Evolutionary conservation across 352 stramenopile genomes (phyloP).

Genomic region (Thalassiosira mediterranea): DNA sequence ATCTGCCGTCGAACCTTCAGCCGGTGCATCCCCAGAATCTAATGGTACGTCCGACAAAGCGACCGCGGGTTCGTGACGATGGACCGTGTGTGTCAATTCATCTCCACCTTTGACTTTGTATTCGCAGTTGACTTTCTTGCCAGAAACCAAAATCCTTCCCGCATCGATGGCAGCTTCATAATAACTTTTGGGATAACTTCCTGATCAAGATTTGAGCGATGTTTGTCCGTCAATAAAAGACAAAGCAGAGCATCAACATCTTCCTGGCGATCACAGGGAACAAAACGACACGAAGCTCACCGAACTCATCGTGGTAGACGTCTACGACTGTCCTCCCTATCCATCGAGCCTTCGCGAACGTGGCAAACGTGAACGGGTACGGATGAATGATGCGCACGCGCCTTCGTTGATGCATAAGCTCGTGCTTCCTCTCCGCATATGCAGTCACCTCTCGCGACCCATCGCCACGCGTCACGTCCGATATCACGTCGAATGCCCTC

Average conservation of each 20-base stretch:
- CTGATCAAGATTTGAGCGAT: too few species aligned
- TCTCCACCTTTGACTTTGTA: constrained; percentile 92
- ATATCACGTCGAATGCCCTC: constrained; percentile 35
- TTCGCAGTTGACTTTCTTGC: constrained; percentile 83
- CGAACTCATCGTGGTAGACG: constrained; percentile 86
- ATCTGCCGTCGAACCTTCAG: constrained; percentile 27
- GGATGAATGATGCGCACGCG: constrained; percentile 78
- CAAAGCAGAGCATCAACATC: neutral
- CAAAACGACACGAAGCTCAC: constrained; percentile 12
- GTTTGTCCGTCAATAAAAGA: too few species aligned
- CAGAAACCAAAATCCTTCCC: constrained; percentile 93
- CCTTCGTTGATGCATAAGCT: constrained; percentile 19
- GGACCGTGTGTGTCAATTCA: constrained; percentile 92
- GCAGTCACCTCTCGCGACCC: neutral
- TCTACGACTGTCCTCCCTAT: constrained; percentile 89
- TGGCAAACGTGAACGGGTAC: constrained; percentile 95
- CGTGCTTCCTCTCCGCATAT: constrained; percentile 8
- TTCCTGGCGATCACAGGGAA: neutral
- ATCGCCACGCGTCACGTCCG: too few species aligned
- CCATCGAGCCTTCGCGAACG: constrained; percentile 94
- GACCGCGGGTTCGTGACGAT: constrained; percentile 96
- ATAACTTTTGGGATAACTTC: constrained; percentile 79
- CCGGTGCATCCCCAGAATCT: constrained; percentile 19
- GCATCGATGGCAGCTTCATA: constrained; percentile 92
- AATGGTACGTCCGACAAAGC: constrained; percentile 84